phyloP scores from a whole-genome alignment of 345 rosid genomes.

The Salix caprea region DNA sequence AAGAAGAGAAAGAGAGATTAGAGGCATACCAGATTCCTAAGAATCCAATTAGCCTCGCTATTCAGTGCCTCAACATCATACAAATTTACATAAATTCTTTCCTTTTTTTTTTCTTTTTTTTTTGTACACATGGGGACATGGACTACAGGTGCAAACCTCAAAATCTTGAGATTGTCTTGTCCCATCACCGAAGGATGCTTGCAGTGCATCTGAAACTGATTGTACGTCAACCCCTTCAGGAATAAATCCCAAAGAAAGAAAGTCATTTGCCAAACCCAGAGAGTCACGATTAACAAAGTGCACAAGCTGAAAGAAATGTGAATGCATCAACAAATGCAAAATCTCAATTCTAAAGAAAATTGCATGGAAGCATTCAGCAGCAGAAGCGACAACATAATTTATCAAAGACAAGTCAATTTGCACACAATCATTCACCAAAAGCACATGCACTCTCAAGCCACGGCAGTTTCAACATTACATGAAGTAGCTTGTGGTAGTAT shows the following conservation, averaged over 20 bases:
- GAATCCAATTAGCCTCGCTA: neutral
- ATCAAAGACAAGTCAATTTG: neutral
- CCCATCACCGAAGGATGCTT: constrained; percentile 66
- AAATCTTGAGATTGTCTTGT: constrained; percentile 77
- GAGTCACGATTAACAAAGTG: constrained; percentile 99
- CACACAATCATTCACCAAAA: constrained; percentile 11
- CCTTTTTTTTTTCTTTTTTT: neutral
- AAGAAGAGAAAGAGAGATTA: neutral
- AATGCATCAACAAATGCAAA: constrained; percentile 29
- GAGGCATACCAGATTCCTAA: neutral
- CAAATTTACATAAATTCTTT: too few species aligned
- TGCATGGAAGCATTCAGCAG: constrained; percentile 13
- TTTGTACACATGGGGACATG: neutral
- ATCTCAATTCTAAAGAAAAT: constrained; percentile 12
- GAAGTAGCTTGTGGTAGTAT: neutral
- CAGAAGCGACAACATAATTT: neutral
- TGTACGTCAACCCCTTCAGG: constrained; percentile 85
- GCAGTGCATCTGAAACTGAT: constrained; percentile 75
- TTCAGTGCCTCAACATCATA: neutral
- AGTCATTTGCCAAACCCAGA: constrained; percentile 95
- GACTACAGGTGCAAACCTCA: constrained; percentile 52
- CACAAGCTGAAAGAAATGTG: constrained; percentile 71
- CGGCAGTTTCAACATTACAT: neutral
- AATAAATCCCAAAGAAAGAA: constrained; percentile 96
- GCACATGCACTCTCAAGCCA: neutral